These are phyloP conservation scores for Aspergillus sp. DNA, from an alignment of 2,329 filamentous ascomycete species.

Conservation along the genomic window DNA sequence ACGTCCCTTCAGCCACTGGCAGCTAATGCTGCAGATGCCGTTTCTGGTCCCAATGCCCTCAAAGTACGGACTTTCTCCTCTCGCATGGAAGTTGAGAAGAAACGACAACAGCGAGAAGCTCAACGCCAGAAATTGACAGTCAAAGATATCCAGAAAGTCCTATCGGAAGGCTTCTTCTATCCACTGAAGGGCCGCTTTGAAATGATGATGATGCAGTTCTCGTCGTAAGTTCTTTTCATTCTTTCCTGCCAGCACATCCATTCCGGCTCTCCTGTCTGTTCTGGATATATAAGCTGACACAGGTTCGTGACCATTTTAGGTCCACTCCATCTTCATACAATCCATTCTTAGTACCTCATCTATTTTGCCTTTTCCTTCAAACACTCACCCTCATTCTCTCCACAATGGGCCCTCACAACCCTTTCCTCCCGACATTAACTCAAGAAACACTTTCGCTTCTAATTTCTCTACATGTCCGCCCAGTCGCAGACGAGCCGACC, in stretches of 20 bases:
- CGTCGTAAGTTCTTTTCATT: slow-evolving; percentile 32
- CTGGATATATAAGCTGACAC: background rate
- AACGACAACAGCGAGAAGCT: slow-evolving; percentile 36
- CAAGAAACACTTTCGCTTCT: slow-evolving; percentile 80
- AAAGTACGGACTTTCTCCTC: slow-evolving; percentile 89
- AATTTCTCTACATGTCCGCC: slow-evolving; percentile 56
- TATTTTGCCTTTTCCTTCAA: slow-evolving; percentile 77
- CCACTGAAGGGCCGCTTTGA: slow-evolving; percentile 79
- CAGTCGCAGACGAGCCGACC: slow-evolving; percentile 55
- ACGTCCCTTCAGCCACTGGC: slow-evolving; percentile 78
- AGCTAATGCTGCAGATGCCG: slow-evolving; percentile 71
- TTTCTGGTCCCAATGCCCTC: slow-evolving; percentile 74
- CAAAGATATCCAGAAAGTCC: slow-evolving; percentile 73
- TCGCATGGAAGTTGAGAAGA: slow-evolving; percentile 62
- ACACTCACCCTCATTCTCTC: slow-evolving; percentile 80
- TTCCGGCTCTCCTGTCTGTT: background rate
- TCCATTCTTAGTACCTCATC: slow-evolving; percentile 67
- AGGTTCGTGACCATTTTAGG: slow-evolving; percentile 7
- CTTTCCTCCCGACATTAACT: slow-evolving; percentile 74
- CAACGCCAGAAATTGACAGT: slow-evolving; percentile 56
- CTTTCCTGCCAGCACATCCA: background rate
- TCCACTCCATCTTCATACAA: slow-evolving; percentile 41
- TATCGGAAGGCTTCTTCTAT: slow-evolving; percentile 76
- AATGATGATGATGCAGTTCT: slow-evolving; percentile 53
- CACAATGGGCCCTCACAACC: slow-evolving; percentile 73